phyloP scores from a whole-genome alignment of 164 flowering plant species.

The Houttuynia cordata region DNA sequence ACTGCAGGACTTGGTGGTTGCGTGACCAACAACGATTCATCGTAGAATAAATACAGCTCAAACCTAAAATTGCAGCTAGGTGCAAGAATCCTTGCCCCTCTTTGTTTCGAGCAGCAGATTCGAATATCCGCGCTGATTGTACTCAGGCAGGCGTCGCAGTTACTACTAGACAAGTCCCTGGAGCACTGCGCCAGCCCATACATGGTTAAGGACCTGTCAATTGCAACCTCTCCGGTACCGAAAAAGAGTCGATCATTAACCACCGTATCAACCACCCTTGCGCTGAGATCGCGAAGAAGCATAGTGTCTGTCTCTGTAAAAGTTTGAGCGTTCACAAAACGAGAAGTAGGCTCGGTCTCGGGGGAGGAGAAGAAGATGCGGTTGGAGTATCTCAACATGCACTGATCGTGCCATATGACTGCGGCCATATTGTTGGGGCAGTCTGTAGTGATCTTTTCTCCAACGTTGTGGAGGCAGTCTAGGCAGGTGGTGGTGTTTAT shows the following conservation, averaged over 20 bases:
- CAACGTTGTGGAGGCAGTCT: conserved; percentile 11
- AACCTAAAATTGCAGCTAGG: conserved; percentile 27
- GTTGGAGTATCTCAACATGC: conserved; percentile 24
- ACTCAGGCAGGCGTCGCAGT: conserved; percentile 20
- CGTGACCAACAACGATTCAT: not conserved
- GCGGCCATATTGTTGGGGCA: conserved; percentile 17
- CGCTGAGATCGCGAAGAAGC: conserved; percentile 7
- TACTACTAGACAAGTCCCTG: conserved; percentile 12
- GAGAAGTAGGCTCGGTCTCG: too few relatives aligned
- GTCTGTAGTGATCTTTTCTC: not conserved
- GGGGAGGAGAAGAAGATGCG: conserved; percentile 6
- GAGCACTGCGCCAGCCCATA: conserved; percentile 40
- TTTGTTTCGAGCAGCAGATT: conserved; percentile 7
- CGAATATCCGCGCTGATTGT: conserved; percentile 4
- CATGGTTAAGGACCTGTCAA: not conserved
- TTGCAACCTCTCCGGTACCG: conserved; percentile 12
- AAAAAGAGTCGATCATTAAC: conserved; percentile 14
- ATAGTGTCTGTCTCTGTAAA: conserved; percentile 9
- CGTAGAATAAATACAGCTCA: conserved; percentile 19
- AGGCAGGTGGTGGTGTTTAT: conserved; percentile 4
- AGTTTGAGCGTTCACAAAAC: conserved; percentile 4
- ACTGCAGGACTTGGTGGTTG: not conserved
- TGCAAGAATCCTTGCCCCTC: conserved; percentile 24
- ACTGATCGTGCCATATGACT: conserved; percentile 20
- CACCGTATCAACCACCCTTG: conserved; percentile 8